These are phyloP conservation scores for Syzygium oleosum DNA, from an alignment of 345 rosid genomes.

Conservation along the genomic window DNA sequence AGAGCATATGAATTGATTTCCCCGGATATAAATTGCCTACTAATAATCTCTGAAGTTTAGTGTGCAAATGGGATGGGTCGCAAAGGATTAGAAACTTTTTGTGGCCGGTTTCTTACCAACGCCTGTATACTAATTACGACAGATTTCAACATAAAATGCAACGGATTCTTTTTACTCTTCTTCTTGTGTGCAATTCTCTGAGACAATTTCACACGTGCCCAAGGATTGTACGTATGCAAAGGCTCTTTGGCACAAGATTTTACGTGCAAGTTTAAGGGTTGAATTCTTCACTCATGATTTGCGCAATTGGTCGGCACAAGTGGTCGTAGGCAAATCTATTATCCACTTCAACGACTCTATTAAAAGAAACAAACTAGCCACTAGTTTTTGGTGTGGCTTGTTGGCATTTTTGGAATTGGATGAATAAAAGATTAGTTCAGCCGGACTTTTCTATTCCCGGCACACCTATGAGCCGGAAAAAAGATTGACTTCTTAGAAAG, in stretches of 20 bases:
- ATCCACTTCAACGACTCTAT: not conserved
- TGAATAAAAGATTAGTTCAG: not conserved
- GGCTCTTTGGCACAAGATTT: too few relatives aligned
- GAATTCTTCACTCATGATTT: not conserved
- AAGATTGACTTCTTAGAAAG: not conserved
- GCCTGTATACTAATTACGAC: accelerated
- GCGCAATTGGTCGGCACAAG: not conserved
- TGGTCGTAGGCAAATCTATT: not conserved
- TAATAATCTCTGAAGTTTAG: not conserved
- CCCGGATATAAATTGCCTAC: accelerated
- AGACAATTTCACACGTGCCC: too few relatives aligned
- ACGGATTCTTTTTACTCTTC: not conserved
- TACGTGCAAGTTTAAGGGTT: too few relatives aligned
- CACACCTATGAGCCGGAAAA: not conserved
- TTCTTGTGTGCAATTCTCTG: not conserved
- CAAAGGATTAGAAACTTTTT: not conserved
- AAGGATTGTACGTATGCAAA: too few relatives aligned
- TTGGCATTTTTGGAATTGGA: not conserved
- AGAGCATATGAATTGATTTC: not conserved
- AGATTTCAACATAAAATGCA: not conserved
- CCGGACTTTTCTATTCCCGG: not conserved
- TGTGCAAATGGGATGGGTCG: not conserved
- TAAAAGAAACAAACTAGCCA: not conserved
- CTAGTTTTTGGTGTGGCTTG: not conserved
- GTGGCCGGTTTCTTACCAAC: accelerated